Percentiles rank a stretch among this genome's conserved stretches.
Conservation (phyloP, 192 early-diverging fungal genomes). For the Podila epicladia region DNA sequence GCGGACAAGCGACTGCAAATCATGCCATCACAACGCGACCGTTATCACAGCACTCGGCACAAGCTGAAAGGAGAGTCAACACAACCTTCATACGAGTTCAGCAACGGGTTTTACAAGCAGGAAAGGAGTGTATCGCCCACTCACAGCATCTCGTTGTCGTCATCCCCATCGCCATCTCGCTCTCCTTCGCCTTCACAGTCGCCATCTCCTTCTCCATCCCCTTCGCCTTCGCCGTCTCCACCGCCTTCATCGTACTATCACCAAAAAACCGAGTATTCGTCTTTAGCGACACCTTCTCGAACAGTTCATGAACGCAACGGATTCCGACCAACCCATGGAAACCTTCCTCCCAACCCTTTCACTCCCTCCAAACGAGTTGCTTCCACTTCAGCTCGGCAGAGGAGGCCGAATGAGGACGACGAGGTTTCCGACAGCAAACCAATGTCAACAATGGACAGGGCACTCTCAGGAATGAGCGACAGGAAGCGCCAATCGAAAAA, state of each 20-base stretch:
- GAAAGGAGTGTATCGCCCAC: background rate
- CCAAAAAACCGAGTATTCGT: background rate
- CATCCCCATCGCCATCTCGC: background rate
- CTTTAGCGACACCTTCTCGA: constrained; percentile 2
- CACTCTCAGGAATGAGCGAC: constrained; percentile 41
- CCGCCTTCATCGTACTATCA: background rate
- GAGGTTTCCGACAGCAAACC: constrained; percentile 8
- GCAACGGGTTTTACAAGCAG: constrained; percentile 19
- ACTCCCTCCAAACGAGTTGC: background rate
- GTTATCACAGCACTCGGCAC: background rate
- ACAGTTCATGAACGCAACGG: constrained; percentile 4
- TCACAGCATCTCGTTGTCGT: background rate
- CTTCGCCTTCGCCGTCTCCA: background rate
- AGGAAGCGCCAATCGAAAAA: constrained; percentile 35
- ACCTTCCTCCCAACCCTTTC: background rate
- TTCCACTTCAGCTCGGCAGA: background rate
- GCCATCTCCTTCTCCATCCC: background rate
- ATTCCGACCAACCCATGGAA: background rate
- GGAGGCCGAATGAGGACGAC: background rate
- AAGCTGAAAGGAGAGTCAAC: background rate
- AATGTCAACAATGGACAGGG: constrained; percentile 49
- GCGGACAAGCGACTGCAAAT: constrained; percentile 23
- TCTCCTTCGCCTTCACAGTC: background rate
- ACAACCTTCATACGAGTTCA: constrained; percentile 28
- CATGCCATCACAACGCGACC: constrained; percentile 12